Evolutionary conservation across 345 rosid species (phyloP).

Genomic region (Populus nigra): DNA sequence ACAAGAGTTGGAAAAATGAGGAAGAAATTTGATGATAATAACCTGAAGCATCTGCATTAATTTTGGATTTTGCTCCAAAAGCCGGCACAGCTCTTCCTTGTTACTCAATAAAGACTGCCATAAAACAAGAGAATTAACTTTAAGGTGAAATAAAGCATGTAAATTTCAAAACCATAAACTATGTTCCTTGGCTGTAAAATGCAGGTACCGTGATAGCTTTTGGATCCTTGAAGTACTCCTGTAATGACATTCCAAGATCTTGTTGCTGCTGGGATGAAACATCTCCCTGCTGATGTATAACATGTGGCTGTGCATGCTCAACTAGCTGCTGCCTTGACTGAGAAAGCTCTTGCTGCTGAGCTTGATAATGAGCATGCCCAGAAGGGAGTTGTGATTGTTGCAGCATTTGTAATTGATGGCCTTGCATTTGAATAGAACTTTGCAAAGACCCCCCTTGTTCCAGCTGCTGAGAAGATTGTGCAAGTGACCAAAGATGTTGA

Average conservation of each 20-base stretch:
- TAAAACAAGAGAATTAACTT: not conserved
- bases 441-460: constrained; percentile 68
- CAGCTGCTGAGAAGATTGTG: constrained; percentile 54
- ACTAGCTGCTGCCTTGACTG: constrained; percentile 59
- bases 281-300: constrained; percentile 58
- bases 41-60: constrained; percentile 99
- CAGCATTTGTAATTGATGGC: constrained; percentile 61
- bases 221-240: constrained; percentile 86
- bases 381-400: constrained; percentile 66
- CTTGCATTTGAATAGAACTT: constrained; percentile 56
- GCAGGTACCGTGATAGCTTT: constrained; percentile 82
- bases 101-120: constrained; percentile 83
- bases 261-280: constrained; percentile 57
- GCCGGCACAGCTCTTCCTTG: constrained; percentile 92
- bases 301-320: constrained; percentile 46
- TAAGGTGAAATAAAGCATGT: not conserved
- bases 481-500: constrained; percentile 71
- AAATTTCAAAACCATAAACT: not conserved
- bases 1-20: not conserved
- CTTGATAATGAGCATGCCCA: constrained; percentile 54
- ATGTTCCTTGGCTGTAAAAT: not conserved
- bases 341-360: constrained; percentile 69
- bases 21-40: not conserved
- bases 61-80: constrained; percentile 94
- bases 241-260: constrained; percentile 79